Evolutionary conservation across 169 alveolate genomes (phyloP).

Genomic region (Theileria parva): DNA sequence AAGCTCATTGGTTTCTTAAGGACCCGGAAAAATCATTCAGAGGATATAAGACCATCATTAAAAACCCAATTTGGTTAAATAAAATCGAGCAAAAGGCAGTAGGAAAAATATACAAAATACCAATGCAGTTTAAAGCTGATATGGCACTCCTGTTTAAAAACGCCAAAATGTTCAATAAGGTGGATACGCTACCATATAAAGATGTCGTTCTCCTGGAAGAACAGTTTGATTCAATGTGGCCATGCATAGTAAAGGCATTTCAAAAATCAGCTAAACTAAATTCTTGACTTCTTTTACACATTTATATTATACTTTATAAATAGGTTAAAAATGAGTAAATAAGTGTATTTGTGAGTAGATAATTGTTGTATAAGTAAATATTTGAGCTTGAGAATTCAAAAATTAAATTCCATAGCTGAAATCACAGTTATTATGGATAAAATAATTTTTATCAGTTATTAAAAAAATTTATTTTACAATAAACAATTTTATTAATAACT

Average conservation of each 20-base stretch:
- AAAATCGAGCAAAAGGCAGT: conserved; percentile 67
- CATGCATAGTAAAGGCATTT: conserved; percentile 60
- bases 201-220: conserved; percentile 53
- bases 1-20: conserved; percentile 70
- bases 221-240: conserved; percentile 69
- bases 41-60: conserved; percentile 58
- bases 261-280: conserved; percentile 38
- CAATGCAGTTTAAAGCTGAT: conserved; percentile 76
- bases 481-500: background rate
- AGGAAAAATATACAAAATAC: conserved; percentile 53
- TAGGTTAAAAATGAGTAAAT: background rate
- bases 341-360: too few species aligned
- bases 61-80: conserved; percentile 73
- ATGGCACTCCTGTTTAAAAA: conserved; percentile 62
- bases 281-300: background rate
- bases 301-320: background rate
- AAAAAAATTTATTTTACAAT: background rate
- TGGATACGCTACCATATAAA: conserved; percentile 57
- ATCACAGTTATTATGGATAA: background rate
- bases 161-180: conserved; percentile 62
- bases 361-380: background rate
- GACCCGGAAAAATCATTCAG: conserved; percentile 71
- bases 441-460: background rate
- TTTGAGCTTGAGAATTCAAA: background rate
- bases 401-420: background rate